Evolutionary conservation across 2,329 filamentous ascomycete genomes (phyloP), one percentile per base, ranked within the genome.

Genomic region (Curvularia spicifera): DNA sequence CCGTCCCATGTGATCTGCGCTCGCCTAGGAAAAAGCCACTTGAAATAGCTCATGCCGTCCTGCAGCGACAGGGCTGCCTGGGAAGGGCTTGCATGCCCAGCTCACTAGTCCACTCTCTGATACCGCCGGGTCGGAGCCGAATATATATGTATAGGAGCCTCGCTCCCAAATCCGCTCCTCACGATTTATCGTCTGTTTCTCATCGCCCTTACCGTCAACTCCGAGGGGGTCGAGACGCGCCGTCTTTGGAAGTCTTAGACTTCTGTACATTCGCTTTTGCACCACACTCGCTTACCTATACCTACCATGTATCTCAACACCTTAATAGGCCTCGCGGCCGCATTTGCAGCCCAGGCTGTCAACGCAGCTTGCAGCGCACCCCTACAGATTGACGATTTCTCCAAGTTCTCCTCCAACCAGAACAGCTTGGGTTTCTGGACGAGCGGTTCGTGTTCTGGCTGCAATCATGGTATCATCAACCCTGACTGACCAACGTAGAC

Each of bases 301-400:
- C 31, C 43, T 44, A 67, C 61, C 59, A 78, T 78, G 75, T 71
- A 66, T 59, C 44, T 64, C 42, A 61, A 60, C 62, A 61, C 57
- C 29, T 51, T 76, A 67, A 68, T 76, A 54, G 70, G 72, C 70
- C 69, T 76, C 47, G 65, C 63, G 58, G 73, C 73, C 65, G 66
- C 63, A 43, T 64, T 76, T 31, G 65, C 68, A 43, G 60, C 61
- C 56, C 62, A 65, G 28, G 29, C 57, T 40, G 74, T 66, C 33
- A 67, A 70, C 22, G 74, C 74, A 33, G 74, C 74, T 52, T 78
- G 75, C 71, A 74, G 61, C 54, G 67, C 68, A 33, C 66, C 74
- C 5, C 66, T 76, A 61, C 72, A 71, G 55, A 75, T 78, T 53
- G 76, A 78, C 46, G 71, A 78, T 66, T 78, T 78, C 61, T 77